Evolutionary conservation across 1,139 yeast species (phyloP), one percentile per base, ranked within the genome.

Genomic region (Scheffersomyces parashehatae): DNA sequence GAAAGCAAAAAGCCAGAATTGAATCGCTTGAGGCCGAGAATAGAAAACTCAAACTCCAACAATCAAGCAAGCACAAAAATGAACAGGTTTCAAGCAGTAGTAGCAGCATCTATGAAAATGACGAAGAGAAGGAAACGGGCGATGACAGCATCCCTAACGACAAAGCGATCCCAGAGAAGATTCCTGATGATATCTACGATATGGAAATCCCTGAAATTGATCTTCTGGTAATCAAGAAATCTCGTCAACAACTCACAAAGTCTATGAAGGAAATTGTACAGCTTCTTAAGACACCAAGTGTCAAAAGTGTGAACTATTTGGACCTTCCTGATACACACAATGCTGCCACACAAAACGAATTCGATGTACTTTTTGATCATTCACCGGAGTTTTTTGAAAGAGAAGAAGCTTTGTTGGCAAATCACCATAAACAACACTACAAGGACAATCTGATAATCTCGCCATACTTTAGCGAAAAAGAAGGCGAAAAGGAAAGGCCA

Each of bases 181-280:
- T 31, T 31, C 11, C 40, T 34, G 3, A 29, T 28, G 8, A 16
- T 20, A 12, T 10, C 33, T 38, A 28, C 31, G 20, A 5, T 11
- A 34, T 9, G 26, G 53, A 55, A 5, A 60, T 73, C 31, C 77
- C 78, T 0, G 71, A 70, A 16, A 62, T 73, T n/a, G 77, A 74
- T 49, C 59, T 75, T 29, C 63, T 55, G 49, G 53, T 64, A 4
- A 70, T 75, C 40, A 69, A 70, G 48, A 60, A 67, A 38, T 67
- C 78, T 3, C 57, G 77, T 32, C 59, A 63, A 39, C 74, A 68
- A 44, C 62, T 75, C 42, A 65, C 73, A 11, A 60, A 64, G 38
- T 67, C 76, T 16, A 73, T 74, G 70, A 66, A 62, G 44, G 79
- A 75, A 45, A 70, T 75, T 7, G 64, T 72, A 15, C 64, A 67